A percentile compares a stretch with the other conserved stretches of the same genome.
Conservation (phyloP, 2,329 filamentous ascomycete species). For the Monilinia fructigena region DNA sequence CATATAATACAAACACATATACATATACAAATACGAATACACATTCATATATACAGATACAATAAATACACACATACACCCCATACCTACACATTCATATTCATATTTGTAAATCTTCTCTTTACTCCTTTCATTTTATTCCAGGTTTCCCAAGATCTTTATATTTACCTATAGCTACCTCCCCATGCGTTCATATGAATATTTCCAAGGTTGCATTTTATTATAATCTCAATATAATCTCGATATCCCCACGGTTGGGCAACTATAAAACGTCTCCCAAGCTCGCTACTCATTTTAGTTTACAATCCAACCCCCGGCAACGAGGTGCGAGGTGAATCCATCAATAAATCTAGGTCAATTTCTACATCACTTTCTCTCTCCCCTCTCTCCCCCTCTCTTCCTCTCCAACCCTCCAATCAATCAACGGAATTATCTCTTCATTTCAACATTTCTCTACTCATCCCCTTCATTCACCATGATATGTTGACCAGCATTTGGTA, state of each 20-base stretch:
- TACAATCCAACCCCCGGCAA: conserved; percentile 1
- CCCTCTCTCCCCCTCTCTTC: not conserved
- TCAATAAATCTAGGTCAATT: not conserved
- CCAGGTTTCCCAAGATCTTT: too few species aligned
- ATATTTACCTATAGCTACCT: too few species aligned
- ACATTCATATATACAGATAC: too few species aligned
- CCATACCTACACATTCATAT: not conserved
- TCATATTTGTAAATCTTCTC: too few species aligned
- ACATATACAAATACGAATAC: too few species aligned
- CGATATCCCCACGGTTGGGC: not conserved
- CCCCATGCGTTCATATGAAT: too few species aligned
- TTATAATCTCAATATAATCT: too few species aligned
- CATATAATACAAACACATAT: too few species aligned
- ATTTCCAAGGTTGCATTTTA: too few species aligned
- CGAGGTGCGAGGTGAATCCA: not conserved
- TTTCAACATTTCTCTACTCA: not conserved
- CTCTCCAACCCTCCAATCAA: conserved; percentile 1
- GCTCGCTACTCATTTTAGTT: conserved; percentile 14
- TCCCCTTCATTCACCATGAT: conserved; percentile 32
- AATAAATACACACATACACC: too few species aligned
- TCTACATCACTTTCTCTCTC: not conserved
- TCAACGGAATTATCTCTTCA: conserved; percentile 16
- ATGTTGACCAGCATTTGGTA: conserved; percentile 35
- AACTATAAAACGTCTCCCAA: not conserved
- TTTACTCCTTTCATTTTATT: too few species aligned